Percentiles rank a stretch among this genome's conserved stretches.
These are phyloP conservation scores for Penicillium waksmanii DNA, from an alignment of 495 filamentous ascomycete genomes.

Conservation along the genomic window DNA sequence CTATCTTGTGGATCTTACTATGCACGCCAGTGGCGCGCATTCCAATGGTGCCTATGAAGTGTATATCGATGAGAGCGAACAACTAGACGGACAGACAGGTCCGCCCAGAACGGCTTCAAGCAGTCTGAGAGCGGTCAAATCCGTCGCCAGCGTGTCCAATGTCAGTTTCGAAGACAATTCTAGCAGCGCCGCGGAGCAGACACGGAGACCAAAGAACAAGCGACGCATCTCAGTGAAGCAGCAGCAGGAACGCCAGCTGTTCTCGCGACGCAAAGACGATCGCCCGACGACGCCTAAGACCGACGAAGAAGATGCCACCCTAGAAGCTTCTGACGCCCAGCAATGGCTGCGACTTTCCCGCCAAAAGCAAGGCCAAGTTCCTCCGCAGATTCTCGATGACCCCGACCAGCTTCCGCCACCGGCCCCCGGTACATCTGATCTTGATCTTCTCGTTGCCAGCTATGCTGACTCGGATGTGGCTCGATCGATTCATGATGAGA, in stretches of 20 bases:
- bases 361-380: slow-evolving; percentile 56
- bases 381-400: slow-evolving; percentile 68
- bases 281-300: slow-evolving; percentile 61
- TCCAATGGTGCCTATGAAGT: slow-evolving; percentile 50
- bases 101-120: slow-evolving; percentile 75
- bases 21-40: slow-evolving; percentile 76
- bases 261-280: slow-evolving; percentile 76
- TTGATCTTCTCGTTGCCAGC: slow-evolving; percentile 77
- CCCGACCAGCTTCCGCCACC: slow-evolving; percentile 77
- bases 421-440: slow-evolving; percentile 66
- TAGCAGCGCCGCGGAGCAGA: slow-evolving; percentile 63
- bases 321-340: slow-evolving; percentile 64
- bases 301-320: slow-evolving; percentile 69
- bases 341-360: slow-evolving; percentile 75
- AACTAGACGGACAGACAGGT: slow-evolving; percentile 43
- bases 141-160: slow-evolving; percentile 78
- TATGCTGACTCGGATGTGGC: slow-evolving; percentile 83
- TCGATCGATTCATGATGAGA: slow-evolving; percentile 76
- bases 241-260: slow-evolving; percentile 88
- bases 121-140: slow-evolving; percentile 88
- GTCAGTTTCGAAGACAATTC: slow-evolving; percentile 60
- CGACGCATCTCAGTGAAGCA: slow-evolving; percentile 76
- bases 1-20: slow-evolving; percentile 94
- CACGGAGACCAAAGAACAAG: slow-evolving; percentile 62
- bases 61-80: slow-evolving; percentile 58